Base-by-base conservation (phyloP, 2,329 filamentous ascomycete species). In the Botrytis galanthina region DNA sequence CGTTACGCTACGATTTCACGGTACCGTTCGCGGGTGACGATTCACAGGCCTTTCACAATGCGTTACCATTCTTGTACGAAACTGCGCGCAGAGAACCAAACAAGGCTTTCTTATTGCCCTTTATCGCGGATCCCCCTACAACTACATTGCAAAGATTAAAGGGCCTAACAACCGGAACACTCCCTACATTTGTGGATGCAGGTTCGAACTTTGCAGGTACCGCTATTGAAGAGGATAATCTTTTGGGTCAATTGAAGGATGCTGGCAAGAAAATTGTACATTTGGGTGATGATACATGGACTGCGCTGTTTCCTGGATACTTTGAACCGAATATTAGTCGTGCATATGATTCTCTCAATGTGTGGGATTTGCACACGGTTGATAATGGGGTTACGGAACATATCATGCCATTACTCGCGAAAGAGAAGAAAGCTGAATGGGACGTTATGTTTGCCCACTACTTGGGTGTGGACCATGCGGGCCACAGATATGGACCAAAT, bases 221-320 rank as follows among this genome's bases (percentile, higher is more conserved):
- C 4, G 93, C 93, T 9, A 98, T 99, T 78, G 95, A 98, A 73
- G 96, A 99, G 84, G 96, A 99, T 81, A 93, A 93, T 77, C 77
- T 93, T 63, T 84, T 93, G 22, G 87, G 87, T 71, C 91, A 93
- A 78, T 79, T 93, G 75, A 86, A 85, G 73, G 84, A 86, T 78
- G 87, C 89, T 26, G 89, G 90, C 51, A 92, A 94, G 85, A 93
- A 88, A 76, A 89, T 99, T 77, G 96, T 95, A 9, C 97, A 99
- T 80, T 85, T 99, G 54, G 96, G 96, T n/a, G 96, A 99, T 81
- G 95, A 99, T 83, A 99, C 96, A 7, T 99, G 96, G 96, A 93
- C 94, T 77, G 88, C 93, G 61, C 85, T 99, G 26, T 99, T 98
- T 81, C 96, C 96, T 0, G 93, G 88, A n/a, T 94, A 97, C 82